These are phyloP conservation scores for Cladosporium halotolerans DNA, from an alignment of 2,329 filamentous ascomycete species.

Conservation along the genomic window DNA sequence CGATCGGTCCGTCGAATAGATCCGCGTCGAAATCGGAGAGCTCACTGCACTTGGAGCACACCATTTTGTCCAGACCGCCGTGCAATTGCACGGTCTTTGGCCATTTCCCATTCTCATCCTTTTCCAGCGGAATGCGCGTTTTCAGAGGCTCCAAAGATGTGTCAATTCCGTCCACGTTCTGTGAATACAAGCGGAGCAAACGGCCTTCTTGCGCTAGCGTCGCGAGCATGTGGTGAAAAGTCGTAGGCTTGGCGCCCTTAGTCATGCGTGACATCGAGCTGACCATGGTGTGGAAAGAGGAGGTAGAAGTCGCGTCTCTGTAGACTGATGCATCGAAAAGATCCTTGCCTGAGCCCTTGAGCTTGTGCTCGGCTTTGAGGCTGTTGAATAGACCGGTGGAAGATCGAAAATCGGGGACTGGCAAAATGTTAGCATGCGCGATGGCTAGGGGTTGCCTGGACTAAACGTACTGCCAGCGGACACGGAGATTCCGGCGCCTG, in stretches of 20 bases:
- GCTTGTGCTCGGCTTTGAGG: slow-evolving; percentile 76
- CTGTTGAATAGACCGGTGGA: slow-evolving; percentile 82
- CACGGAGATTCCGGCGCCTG: slow-evolving; percentile 93
- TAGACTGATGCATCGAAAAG: slow-evolving; percentile 98
- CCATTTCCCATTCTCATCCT: slow-evolving; percentile 71
- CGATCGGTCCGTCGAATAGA: slow-evolving; percentile 75
- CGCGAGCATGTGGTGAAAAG: slow-evolving; percentile 89
- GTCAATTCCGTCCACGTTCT: slow-evolving; percentile 96
- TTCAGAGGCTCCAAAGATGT: slow-evolving; percentile 71
- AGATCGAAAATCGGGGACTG: slow-evolving; percentile 93
- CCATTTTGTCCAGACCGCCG: slow-evolving; percentile 90
- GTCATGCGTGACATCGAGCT: slow-evolving; percentile 77
- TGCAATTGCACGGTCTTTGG: slow-evolving; percentile 89
- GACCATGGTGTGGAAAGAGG: slow-evolving; percentile 94
- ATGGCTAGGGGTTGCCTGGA: slow-evolving; percentile 12
- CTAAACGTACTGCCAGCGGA: slow-evolving; percentile 74
- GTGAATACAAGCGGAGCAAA: slow-evolving; percentile 83
- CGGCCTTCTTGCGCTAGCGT: slow-evolving; percentile 82
- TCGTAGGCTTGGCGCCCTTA: slow-evolving; percentile 69
- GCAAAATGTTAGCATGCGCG: slow-evolving; percentile 19
- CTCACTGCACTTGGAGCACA: slow-evolving; percentile 84
- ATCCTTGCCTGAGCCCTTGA: slow-evolving; percentile 89
- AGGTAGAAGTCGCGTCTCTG: slow-evolving; percentile 80
- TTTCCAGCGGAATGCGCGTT: slow-evolving; percentile 73
- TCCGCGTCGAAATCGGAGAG: slow-evolving; percentile 69